phyloP scores from a whole-genome alignment of 768 basidiomycete genomes.

The Collybia nuda region DNA sequence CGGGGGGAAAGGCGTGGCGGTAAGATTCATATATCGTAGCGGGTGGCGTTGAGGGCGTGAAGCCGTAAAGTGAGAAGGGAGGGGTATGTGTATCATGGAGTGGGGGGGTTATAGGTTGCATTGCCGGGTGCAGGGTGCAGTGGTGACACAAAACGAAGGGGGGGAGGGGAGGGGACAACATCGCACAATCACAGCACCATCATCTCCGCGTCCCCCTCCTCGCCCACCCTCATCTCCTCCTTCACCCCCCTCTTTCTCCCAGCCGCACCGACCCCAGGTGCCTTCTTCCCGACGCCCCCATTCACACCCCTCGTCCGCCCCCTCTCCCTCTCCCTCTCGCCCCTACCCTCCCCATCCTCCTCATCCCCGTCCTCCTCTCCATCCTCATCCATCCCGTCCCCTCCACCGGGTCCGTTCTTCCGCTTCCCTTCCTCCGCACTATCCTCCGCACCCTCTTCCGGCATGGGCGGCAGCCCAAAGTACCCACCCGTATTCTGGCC shows the following conservation, averaged over 20 bases:
- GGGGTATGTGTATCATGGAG: background rate
- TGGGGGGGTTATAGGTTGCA: background rate
- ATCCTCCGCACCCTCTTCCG: slow-evolving; percentile 17
- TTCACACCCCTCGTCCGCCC: slow-evolving; percentile 6
- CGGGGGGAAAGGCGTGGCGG: too few relatives aligned
- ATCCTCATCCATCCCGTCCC: slow-evolving; percentile 10
- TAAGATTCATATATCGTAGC: too few relatives aligned
- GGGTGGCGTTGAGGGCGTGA: too few relatives aligned
- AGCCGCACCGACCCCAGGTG: background rate
- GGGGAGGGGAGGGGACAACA: background rate
- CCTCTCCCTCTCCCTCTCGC: slow-evolving; percentile 10
- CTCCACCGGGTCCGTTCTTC: slow-evolving; percentile 7
- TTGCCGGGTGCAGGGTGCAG: too few relatives aligned
- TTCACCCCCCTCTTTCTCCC: slow-evolving; percentile 13
- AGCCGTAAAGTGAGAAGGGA: too few relatives aligned
- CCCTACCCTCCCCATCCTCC: slow-evolving; percentile 9
- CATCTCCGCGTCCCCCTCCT: slow-evolving; percentile 15
- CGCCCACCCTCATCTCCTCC: slow-evolving; percentile 11
- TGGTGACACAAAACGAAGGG: background rate
- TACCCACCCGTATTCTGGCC: background rate
- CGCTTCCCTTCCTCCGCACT: slow-evolving; percentile 3
- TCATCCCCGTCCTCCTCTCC: slow-evolving; percentile 16
- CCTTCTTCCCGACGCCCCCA: background rate
- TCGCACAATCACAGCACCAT: slow-evolving; percentile 23
- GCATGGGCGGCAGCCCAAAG: slow-evolving; percentile 29